Base-by-base conservation (phyloP, 768 basidiomycete genomes). In the Suillus sp. region DNA sequence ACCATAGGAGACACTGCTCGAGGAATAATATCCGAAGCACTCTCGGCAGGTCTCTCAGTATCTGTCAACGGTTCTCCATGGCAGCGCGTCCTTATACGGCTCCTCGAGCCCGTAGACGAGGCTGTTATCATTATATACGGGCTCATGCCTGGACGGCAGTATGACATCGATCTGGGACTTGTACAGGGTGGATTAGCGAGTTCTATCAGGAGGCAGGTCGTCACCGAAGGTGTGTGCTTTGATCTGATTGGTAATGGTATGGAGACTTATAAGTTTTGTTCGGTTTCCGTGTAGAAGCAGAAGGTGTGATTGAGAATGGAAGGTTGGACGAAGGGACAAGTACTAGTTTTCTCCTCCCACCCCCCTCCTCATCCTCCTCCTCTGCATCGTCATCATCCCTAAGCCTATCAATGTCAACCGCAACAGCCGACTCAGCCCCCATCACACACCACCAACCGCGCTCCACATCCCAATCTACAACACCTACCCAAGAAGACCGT, bases 121-220 rank as follows among this genome's bases (percentile, higher is more conserved):
- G 95, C 93, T 0, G 86, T 96, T 62, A 93, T 97, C 59, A 92
- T 96, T 63, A 85, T 98, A 32, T 95, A 94, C 64, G 93, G 93
- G 1, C 81, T 98, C 53, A 84, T 91, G 79, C 95, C 94, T 4
- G 92, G 92, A 2, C 84, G 92, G 62, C 91, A 93, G 72, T 97
- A 97, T 69, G 94, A 97, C 70, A 88, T 97, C 59, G 92, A 95
- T 70, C 79, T 97, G 13, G 88, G 84, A 2, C 82, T 96, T 32
- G 86, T 89, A 5, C 86, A 86, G 10, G 82, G 81, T 7, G 88
- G 86, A 30, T 80, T 84, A 66, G 74, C 70, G 51, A 78, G 72
- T 58, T 77, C 68, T 40, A 78, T 90, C 27, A 79, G 84, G 43
- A 83, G 81, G 60, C 87, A 89, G 69, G 86, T 95, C 64, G 86